Conservation (phyloP, 352 stramenopile species). For the Saprolegnia parasitica region DNA sequence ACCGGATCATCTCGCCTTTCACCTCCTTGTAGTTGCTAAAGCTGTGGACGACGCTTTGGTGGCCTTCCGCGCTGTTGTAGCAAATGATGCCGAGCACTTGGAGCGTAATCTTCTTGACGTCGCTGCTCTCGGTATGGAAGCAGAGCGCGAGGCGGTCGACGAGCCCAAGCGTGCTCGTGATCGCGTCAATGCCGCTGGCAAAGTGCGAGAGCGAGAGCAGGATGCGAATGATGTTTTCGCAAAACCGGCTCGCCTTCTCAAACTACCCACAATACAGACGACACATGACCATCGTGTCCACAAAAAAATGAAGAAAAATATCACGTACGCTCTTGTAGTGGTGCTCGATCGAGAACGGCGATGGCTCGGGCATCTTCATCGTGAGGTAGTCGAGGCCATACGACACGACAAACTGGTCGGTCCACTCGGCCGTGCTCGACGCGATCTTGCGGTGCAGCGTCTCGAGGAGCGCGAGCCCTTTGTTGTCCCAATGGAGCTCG, state of each 20-base stretch:
- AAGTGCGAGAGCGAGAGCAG: constrained; percentile 75
- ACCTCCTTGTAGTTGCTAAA: constrained; percentile 82
- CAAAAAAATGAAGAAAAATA: background rate
- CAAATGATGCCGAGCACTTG: constrained; percentile 80
- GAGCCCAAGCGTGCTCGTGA: constrained; percentile 73
- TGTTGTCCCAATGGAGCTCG: constrained; percentile 80
- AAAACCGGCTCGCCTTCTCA: constrained; percentile 70
- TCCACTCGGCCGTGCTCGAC: constrained; percentile 64
- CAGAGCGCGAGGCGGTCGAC: constrained; percentile 76
- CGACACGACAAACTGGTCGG: constrained; percentile 62
- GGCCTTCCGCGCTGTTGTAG: constrained; percentile 80
- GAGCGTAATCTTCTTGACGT: constrained; percentile 78
- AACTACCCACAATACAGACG: constrained; percentile 39
- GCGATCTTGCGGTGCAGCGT: constrained; percentile 65
- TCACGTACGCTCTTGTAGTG: constrained; percentile 28
- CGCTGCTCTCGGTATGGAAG: constrained; percentile 79
- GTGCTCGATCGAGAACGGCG: constrained; percentile 73
- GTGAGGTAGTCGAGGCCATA: constrained; percentile 82
- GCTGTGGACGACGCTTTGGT: constrained; percentile 71
- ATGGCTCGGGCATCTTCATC: constrained; percentile 81
- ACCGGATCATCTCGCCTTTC: constrained; percentile 73
- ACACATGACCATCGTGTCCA: background rate
- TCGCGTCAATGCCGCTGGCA: constrained; percentile 67
- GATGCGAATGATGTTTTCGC: constrained; percentile 70
- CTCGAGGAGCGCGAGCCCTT: constrained; percentile 67